Conservation (phyloP, 1,284 basidiomycete species). For the Schizophyllum commune region DNA sequence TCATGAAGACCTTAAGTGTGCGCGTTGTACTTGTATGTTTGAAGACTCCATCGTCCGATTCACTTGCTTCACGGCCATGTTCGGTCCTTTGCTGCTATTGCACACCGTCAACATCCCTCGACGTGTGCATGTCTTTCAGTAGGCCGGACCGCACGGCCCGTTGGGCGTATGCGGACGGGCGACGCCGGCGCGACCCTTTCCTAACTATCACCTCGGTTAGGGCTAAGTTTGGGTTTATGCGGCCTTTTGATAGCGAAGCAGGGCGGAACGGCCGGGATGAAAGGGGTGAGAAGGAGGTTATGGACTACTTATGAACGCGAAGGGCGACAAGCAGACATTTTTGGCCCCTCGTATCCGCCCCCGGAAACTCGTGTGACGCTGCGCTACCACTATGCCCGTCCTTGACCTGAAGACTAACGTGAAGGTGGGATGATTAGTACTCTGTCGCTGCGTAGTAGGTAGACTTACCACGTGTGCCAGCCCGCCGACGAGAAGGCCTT, state of each 20-base stretch:
- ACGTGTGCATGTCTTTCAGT: no score
- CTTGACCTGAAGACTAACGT: neutral
- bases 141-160: no score
- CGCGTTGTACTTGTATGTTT: no score
- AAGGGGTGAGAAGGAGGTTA: neutral
- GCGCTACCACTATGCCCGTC: neutral
- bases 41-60: no score
- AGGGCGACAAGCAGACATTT: no score
- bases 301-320: neutral
- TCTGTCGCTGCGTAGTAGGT: neutral
- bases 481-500: slow-evolving; percentile 7
- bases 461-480: neutral
- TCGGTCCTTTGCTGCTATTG: no score
- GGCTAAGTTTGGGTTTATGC: neutral
- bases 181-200: no score
- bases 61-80: no score
- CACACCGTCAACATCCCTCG: no score
- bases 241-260: neutral
- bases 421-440: neutral
- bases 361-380: neutral
- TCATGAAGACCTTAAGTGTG: no score
- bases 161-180: no score
- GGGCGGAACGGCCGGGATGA: neutral
- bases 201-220: no score
- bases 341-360: neutral